Conservation (phyloP, 805 yeast species). For the Saccharomycopsis malanga region DNA sequence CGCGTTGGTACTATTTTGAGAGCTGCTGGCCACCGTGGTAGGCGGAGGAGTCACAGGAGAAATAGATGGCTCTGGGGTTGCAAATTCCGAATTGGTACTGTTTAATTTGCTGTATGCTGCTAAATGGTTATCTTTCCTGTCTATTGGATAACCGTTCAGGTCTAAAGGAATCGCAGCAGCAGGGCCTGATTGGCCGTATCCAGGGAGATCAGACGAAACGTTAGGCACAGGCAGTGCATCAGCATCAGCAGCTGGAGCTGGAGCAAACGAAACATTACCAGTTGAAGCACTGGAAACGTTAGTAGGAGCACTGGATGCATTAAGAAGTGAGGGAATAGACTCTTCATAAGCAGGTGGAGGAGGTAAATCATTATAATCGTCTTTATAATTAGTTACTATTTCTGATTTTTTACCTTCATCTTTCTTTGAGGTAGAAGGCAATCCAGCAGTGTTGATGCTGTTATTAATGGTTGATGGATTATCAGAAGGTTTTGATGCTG, state of each 20-base stretch:
- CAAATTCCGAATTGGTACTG: neutral
- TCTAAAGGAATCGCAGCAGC: neutral
- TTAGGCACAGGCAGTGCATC: neutral
- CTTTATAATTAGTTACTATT: neutral
- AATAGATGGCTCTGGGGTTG: neutral
- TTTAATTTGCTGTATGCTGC: neutral
- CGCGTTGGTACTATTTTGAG: too few species aligned
- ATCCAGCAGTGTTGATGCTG: neutral
- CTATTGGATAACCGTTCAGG: constrained; percentile 11
- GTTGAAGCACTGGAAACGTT: neutral
- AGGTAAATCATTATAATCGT: neutral
- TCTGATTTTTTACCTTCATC: too few species aligned
- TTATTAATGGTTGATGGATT: neutral
- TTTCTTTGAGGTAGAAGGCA: too few species aligned
- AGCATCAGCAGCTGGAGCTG: neutral
- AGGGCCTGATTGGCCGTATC: neutral
- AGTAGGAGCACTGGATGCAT: neutral
- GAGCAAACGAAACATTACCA: neutral
- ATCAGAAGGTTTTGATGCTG: neutral
- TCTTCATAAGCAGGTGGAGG: constrained; percentile 9
- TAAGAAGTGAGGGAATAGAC: neutral
- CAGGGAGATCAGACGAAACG: neutral
- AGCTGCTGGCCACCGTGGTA: neutral
- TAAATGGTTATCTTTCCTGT: constrained; percentile 5
- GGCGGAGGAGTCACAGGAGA: constrained; percentile 1